A percentile compares a stretch with the other conserved stretches of the same genome.
Conservation (phyloP, 1,284 basidiomycete genomes). For the Anthracocystis panici-leucophaei region DNA sequence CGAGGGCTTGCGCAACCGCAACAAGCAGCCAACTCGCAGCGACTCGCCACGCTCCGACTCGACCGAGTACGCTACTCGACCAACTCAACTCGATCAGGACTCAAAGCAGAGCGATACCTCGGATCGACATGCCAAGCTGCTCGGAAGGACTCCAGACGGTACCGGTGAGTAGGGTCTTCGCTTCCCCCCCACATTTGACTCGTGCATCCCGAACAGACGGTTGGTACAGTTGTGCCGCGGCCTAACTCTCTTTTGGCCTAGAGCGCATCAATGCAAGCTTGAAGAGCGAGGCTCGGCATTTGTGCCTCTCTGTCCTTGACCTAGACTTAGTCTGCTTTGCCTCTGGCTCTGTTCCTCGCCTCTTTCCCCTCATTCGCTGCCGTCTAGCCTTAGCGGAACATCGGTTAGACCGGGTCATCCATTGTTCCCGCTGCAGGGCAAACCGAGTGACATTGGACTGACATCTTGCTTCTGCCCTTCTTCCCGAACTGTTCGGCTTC, state of each 20-base stretch:
- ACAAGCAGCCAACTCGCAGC: slow-evolving; percentile 9
- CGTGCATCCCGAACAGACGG: slow-evolving; percentile 10
- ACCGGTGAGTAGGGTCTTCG: slow-evolving; percentile 34
- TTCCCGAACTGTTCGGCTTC: slow-evolving; percentile 12
- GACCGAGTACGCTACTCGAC: slow-evolving; percentile 12
- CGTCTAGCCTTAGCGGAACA: neutral
- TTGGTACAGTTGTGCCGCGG: slow-evolving; percentile 34
- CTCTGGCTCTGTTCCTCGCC: neutral
- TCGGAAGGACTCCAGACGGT: slow-evolving; percentile 50
- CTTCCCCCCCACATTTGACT: slow-evolving; percentile 24
- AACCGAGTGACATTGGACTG: slow-evolving; percentile 15
- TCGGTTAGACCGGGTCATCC: too few relatives aligned
- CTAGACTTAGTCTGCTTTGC: neutral
- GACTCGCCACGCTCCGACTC: slow-evolving; percentile 28
- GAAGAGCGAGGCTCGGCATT: slow-evolving; percentile 3
- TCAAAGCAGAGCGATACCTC: slow-evolving; percentile 10
- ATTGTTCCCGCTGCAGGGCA: neutral
- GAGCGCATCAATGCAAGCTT: neutral
- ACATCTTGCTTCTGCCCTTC: slow-evolving; percentile 17
- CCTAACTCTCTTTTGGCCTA: slow-evolving; percentile 20
- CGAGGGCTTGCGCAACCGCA: slow-evolving; percentile 46
- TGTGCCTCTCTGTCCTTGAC: neutral
- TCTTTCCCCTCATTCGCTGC: neutral
- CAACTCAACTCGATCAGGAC: neutral
- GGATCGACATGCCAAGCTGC: slow-evolving; percentile 27